Evolutionary conservation across 2,329 filamentous ascomycete species (phyloP).

Genomic region (Samsoniella hepiali): DNA sequence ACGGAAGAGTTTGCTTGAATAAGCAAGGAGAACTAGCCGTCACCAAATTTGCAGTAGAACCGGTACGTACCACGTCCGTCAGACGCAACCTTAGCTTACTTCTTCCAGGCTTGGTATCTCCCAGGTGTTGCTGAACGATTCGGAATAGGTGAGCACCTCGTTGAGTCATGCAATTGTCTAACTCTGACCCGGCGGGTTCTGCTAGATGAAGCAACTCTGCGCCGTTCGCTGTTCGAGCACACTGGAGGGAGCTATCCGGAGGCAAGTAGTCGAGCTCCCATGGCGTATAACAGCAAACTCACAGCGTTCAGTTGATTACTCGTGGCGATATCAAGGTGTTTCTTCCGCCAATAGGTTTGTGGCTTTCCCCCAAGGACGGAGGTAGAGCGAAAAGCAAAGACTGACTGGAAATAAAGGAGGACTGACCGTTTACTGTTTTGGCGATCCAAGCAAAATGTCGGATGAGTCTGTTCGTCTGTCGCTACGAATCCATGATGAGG

Average conservation of each 20-base stretch:
- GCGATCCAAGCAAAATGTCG: constrained; percentile 89
- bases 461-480: constrained; percentile 78
- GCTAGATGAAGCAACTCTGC: constrained; percentile 76
- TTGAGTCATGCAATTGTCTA: background rate
- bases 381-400: background rate
- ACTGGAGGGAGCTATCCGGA: constrained; percentile 96
- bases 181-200: background rate
- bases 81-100: constrained; percentile 9
- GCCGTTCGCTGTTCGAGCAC: constrained; percentile 87
- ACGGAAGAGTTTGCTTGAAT: constrained; percentile 90
- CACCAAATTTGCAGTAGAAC: constrained; percentile 95
- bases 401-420: constrained; percentile 53
- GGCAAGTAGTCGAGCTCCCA: constrained; percentile 32
- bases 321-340: constrained; percentile 93
- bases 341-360: constrained; percentile 79
- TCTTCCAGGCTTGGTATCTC: constrained; percentile 66
- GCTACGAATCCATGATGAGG: constrained; percentile 73
- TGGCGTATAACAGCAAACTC: constrained; percentile 20
- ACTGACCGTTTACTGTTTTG: constrained; percentile 94
- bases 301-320: constrained; percentile 67
- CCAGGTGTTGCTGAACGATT: constrained; percentile 89
- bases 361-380: background rate
- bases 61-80: constrained; percentile 58
- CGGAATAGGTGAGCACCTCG: constrained; percentile 63
- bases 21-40: constrained; percentile 82